Base-by-base conservation (phyloP, 768 basidiomycete genomes). In the Calocera viscosa region DNA sequence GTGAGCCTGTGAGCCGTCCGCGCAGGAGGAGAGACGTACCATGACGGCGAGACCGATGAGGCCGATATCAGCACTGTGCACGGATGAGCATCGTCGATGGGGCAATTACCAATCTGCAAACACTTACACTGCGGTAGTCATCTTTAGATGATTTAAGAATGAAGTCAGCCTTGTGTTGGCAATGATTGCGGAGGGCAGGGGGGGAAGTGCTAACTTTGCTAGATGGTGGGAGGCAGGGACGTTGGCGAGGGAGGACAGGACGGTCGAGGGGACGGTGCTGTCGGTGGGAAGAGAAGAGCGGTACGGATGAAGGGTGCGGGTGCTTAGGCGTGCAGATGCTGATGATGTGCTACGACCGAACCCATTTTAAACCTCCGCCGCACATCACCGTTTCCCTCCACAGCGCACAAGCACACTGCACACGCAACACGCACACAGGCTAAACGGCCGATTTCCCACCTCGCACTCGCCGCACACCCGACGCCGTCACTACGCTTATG, bases 31-130 rank as follows among this genome's bases (percentile, higher is more conserved):
- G 49, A 12, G 19, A 76, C 82, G 67, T 76, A 94, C 94, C 94
- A 97, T 97, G 82, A 97, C 94, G 82, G 94, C 94, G 75, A 97
- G 82, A 82, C 94, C 94, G 81, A 96, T 96, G 78, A 96, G 90
- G 77, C 94, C 94, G 79, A 96, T 94, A 80, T 97, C 94, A 80
- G 91, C 93, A 75, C 93, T 95, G 74, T 10, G n/a, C 26, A 34
- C 49, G 40, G 11, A 39, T 64, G 3, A 64, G 63, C 24, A 17
- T 3, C 34, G 11, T 5, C 63, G 11, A 34, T 11, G 16, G 8
- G 34, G 63, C 19, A n/a, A 64, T 14, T 14, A 2, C 32, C 19
- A 63, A 24, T 5, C 2, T 16, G 17, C 34, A 12, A 24, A 17
- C 11, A 64, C 63, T 11, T 64, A 64, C 63, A 64, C 63, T 35